Base-by-base conservation (phyloP, 164 flowering plant genomes). In the Sextonia rubra region DNA sequence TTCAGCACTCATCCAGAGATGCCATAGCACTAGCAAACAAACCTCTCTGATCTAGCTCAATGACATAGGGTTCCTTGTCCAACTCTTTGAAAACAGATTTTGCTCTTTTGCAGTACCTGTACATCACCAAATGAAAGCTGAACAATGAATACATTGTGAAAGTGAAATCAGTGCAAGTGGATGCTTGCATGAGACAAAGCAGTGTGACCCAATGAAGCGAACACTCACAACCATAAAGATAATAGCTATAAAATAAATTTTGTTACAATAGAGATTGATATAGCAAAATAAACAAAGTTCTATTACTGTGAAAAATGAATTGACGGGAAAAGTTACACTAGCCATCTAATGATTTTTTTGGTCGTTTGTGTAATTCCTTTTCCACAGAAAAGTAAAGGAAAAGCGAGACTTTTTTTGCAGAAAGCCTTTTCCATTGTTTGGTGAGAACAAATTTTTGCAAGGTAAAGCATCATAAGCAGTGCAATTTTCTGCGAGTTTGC, bases 41-140 rank as follows among this genome's bases (percentile, higher is more conserved):
- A 94, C 98, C 97, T 87, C 98, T 83, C 77, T 92, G 77, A 69
- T 95, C 94, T 68, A 95, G 93, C 85, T 95, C 98, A 70, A 95
- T 83, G 60, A 95, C 89, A 78, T 83, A 70, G 12, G 99, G 92
- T 49, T n/a, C 77, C 76, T 87, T 86, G 48, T 95, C 83, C 83
- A 95, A 73, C 84, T 91, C 94, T 72, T 87, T 86, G 82, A 95
- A 93, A 64, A 95, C 98, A 78, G 83, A 84, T 79, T 95, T 95
- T 12, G 98, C 98, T 79, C 80, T 88, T 77, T 72, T 88, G 83
- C 97, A 95, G 70, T 91, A 92, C 79, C 97, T 94, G 86, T 72
- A 78, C 25, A 78, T 65, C 27, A 32, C 67, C 3, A 61, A 25
- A 18, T 3, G n/a, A 26, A 64, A 64, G 67, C 17, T 62, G 26